Conservation (phyloP, 1,284 basidiomycete species). For the Singerocomus rubriflavus region DNA sequence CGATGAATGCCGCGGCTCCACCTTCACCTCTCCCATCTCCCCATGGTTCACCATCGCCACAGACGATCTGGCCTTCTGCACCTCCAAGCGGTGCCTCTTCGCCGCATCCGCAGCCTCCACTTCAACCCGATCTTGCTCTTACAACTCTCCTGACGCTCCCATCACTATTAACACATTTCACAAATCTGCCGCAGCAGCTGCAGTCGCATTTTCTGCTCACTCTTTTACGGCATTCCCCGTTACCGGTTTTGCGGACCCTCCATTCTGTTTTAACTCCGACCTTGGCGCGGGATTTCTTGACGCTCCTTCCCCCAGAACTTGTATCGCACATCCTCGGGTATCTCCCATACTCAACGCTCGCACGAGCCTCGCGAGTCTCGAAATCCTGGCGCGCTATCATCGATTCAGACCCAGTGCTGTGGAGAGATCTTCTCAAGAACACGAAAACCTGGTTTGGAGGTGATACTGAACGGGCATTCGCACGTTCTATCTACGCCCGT, state of each 20-base stretch:
- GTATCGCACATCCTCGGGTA: slow-evolving; percentile 78
- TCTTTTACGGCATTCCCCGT: slow-evolving; percentile 77
- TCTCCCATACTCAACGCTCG: slow-evolving; percentile 72
- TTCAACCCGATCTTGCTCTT: slow-evolving; percentile 75
- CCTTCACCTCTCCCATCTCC: slow-evolving; percentile 80
- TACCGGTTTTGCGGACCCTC: slow-evolving; percentile 78
- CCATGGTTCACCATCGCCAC: slow-evolving; percentile 73
- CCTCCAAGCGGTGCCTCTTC: slow-evolving; percentile 72
- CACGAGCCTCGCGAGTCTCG: slow-evolving; percentile 78
- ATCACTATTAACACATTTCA: slow-evolving; percentile 71
- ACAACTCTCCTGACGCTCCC: slow-evolving; percentile 79
- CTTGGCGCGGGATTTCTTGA: slow-evolving; percentile 83
- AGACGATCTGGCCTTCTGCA: slow-evolving; percentile 71
- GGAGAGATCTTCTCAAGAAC: slow-evolving; percentile 75
- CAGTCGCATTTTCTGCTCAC: slow-evolving; percentile 86
- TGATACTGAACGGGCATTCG: slow-evolving; percentile 68
- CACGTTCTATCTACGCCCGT: slow-evolving; percentile 59
- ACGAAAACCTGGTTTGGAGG: slow-evolving; percentile 86
- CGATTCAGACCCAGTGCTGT: slow-evolving; percentile 80
- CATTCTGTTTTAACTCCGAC: slow-evolving; percentile 83
- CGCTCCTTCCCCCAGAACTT: slow-evolving; percentile 80
- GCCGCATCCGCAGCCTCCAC: slow-evolving; percentile 60
- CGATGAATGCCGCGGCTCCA: slow-evolving; percentile 67
- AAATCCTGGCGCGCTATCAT: slow-evolving; percentile 80
- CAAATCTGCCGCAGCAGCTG: slow-evolving; percentile 62